Percentiles rank a stretch among this genome's conserved stretches.
phyloP scores from a whole-genome alignment of 2,329 filamentous ascomycete species.

The Metarhizium anisopliae region DNA sequence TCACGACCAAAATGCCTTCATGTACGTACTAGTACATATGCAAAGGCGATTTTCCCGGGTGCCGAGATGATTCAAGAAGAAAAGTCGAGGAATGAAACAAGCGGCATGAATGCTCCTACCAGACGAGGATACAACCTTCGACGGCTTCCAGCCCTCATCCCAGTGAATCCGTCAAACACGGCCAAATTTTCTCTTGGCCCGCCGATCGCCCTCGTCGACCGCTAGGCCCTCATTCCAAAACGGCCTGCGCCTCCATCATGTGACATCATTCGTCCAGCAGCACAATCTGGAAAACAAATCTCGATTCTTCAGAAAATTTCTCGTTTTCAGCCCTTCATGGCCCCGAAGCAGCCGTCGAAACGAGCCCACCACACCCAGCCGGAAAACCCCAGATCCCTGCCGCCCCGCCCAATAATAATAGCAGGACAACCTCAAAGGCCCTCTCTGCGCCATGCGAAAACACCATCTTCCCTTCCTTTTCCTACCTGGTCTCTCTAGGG shows the following conservation, averaged over 20 bases:
- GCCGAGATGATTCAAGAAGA: not conserved
- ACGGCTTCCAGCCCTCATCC: not conserved
- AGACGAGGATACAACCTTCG: not conserved
- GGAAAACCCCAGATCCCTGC: not conserved
- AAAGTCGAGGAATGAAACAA: not conserved
- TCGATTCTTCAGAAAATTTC: not conserved
- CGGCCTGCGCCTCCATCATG: not conserved
- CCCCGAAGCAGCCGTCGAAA: not conserved
- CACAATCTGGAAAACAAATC: too few relatives aligned
- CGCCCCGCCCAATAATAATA: not conserved
- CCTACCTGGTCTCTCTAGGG: not conserved
- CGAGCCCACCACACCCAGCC: not conserved
- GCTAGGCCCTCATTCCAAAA: not conserved
- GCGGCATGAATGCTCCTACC: not conserved
- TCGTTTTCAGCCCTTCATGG: not conserved
- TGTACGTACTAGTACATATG: not conserved
- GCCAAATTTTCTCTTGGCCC: not conserved
- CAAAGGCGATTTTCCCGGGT: too few relatives aligned
- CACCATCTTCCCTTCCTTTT: not conserved
- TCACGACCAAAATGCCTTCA: not conserved
- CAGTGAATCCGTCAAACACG: not conserved
- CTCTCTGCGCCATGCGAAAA: not conserved
- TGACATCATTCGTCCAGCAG: not conserved
- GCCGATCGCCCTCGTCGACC: not conserved
- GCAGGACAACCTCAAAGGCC: not conserved